Conservation (phyloP, 1,284 basidiomycete genomes). For the Moniliophthora roreri region DNA sequence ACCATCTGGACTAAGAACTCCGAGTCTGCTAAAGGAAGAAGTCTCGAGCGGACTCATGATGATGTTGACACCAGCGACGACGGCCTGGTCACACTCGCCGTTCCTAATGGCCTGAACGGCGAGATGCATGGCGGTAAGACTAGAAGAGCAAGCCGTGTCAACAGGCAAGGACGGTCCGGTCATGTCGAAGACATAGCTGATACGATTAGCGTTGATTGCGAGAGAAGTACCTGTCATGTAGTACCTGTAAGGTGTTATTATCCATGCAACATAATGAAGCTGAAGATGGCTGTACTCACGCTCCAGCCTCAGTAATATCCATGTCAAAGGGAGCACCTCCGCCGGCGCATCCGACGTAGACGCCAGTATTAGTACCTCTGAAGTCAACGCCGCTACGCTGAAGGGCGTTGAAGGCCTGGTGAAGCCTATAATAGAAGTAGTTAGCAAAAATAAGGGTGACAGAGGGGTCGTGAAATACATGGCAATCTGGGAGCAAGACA, state of each 20-base stretch:
- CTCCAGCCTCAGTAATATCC: conserved; percentile 4
- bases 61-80: conserved; percentile 35
- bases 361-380: conserved; percentile 4
- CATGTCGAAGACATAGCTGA: conserved; percentile 8
- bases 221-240: conserved; percentile 5
- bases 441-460: background rate
- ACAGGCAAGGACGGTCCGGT: conserved; percentile 43
- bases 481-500: background rate
- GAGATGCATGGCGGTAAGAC: conserved; percentile 45
- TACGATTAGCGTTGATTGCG: conserved; percentile 4
- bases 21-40: conserved; percentile 2
- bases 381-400: conserved; percentile 5
- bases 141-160: conserved; percentile 52
- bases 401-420: conserved; percentile 2
- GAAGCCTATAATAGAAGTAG: background rate
- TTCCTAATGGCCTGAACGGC: conserved; percentile 41
- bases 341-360: conserved; percentile 1
- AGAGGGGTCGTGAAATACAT: background rate
- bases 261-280: background rate
- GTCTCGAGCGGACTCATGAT: conserved; percentile 1
- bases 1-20: conserved; percentile 4
- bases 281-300: background rate
- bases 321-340: background rate
- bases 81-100: conserved; percentile 49
- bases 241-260: background rate